A percentile compares a stretch with the other conserved stretches of the same genome.
phyloP scores from a whole-genome alignment of 352 stramenopile genomes.

The Globisporangium middletonii region DNA sequence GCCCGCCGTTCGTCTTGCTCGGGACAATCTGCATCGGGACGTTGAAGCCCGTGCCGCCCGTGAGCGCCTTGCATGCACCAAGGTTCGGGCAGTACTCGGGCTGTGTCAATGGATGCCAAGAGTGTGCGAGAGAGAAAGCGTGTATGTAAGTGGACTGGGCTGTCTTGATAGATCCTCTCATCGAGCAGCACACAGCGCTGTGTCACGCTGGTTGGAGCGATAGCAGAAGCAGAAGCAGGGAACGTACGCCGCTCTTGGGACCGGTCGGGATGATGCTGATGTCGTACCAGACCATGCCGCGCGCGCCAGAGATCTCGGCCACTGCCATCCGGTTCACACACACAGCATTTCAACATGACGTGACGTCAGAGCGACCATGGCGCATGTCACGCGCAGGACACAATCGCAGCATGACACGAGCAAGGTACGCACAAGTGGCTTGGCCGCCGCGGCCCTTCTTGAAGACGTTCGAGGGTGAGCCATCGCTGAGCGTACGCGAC shows the following conservation, averaged over 20 bases:
- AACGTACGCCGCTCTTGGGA: slow-evolving; percentile 41
- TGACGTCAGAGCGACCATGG: not conserved
- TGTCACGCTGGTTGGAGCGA: no score
- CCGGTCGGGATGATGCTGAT: slow-evolving; percentile 78
- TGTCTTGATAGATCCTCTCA: no score
- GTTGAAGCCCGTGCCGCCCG: slow-evolving; percentile 60
- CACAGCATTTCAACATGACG: not conserved
- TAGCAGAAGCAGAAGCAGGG: not conserved
- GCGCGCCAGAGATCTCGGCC: slow-evolving; percentile 49
- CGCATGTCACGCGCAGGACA: not conserved
- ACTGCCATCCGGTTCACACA: slow-evolving; percentile 23
- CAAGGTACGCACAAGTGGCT: slow-evolving; percentile 40
- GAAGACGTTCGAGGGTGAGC: slow-evolving; percentile 39
- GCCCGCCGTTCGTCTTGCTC: slow-evolving; percentile 20
- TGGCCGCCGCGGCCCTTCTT: slow-evolving; percentile 43
- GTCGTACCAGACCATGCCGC: slow-evolving; percentile 48
- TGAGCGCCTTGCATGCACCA: slow-evolving; percentile 45
- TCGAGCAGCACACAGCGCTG: no score
- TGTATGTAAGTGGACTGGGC: not conserved
- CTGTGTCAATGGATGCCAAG: slow-evolving; percentile 9
- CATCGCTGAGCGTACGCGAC: slow-evolving; percentile 18
- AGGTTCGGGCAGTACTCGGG: slow-evolving; percentile 47
- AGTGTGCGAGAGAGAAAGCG: not conserved
- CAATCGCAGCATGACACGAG: not conserved
- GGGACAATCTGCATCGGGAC: slow-evolving; percentile 57